A percentile compares a stretch with the other conserved stretches of the same genome.
These are phyloP conservation scores for Penicillium sp. DNA, from an alignment of 2,329 filamentous ascomycete genomes.

Conservation along the genomic window DNA sequence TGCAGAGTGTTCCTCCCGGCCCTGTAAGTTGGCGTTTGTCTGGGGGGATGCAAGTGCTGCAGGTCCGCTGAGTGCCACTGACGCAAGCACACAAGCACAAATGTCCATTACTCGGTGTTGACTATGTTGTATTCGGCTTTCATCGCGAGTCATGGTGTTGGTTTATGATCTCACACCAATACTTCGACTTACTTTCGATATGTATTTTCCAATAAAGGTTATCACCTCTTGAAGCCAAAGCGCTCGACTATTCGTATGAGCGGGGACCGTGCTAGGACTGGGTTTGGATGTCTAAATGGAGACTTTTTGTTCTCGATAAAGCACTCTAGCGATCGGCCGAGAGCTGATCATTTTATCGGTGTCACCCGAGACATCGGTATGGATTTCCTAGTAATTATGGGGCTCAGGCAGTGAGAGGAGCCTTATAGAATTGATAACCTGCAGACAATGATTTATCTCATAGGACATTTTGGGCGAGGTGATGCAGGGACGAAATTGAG, in stretches of 20 bases:
- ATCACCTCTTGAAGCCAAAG: background rate
- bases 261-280: background rate
- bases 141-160: background rate
- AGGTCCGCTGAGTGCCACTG: background rate
- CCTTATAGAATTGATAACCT: background rate
- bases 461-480: constrained; percentile 1
- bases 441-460: constrained; percentile 6
- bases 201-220: constrained; percentile 1
- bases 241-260: background rate
- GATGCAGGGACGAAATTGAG: constrained; percentile 6
- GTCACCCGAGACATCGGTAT: background rate
- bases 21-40: background rate
- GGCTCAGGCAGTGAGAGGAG: background rate
- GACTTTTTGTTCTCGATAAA: background rate
- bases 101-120: background rate
- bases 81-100: background rate
- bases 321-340: background rate
- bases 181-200: background rate
- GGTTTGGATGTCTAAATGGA: background rate
- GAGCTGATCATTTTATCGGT: background rate
- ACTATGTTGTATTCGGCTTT: background rate
- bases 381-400: background rate
- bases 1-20: background rate
- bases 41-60: background rate
- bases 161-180: background rate